phyloP scores from a whole-genome alignment of 768 basidiomycete genomes.

The Leucogyrophana mollusca region DNA sequence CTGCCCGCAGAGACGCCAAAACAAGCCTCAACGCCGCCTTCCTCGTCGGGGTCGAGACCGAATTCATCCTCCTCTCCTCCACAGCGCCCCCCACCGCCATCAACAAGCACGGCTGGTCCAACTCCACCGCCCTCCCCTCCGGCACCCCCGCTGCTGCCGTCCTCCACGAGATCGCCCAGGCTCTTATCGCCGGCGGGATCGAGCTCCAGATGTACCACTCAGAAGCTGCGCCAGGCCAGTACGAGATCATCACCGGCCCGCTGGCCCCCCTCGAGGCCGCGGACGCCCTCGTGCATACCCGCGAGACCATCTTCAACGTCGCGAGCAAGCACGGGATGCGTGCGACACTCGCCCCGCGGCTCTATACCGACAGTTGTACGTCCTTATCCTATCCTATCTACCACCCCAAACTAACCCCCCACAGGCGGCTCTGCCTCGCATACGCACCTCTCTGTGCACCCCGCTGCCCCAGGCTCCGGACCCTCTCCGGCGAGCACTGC shows the following conservation, averaged over 20 bases:
- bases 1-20: slow-evolving; percentile 34
- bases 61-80: slow-evolving; percentile 63
- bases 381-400: not conserved
- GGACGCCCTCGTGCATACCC: slow-evolving; percentile 64
- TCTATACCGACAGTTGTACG: slow-evolving; percentile 39
- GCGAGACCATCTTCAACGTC: slow-evolving; percentile 67
- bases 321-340: slow-evolving; percentile 61
- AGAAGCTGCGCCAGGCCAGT: slow-evolving; percentile 74
- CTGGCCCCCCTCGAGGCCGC: slow-evolving; percentile 63
- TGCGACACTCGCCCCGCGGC: slow-evolving; percentile 65
- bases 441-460: slow-evolving; percentile 63
- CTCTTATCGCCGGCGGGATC: slow-evolving; percentile 46
- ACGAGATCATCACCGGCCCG: slow-evolving; percentile 70
- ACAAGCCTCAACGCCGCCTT: slow-evolving; percentile 41
- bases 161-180: slow-evolving; percentile 58
- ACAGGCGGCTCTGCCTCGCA: slow-evolving; percentile 58
- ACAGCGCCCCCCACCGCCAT: slow-evolving; percentile 44
- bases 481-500: not conserved
- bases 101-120: slow-evolving; percentile 48
- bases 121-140: slow-evolving; percentile 33
- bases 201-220: slow-evolving; percentile 68
- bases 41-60: slow-evolving; percentile 67
- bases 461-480: slow-evolving; percentile 18
- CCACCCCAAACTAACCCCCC: not conserved
- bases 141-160: slow-evolving; percentile 45